Percentiles rank a stretch among this genome's conserved stretches.
These are phyloP conservation scores for Suzukiozyma palmioleophila DNA, from an alignment of 1,139 yeast genomes.

Conservation along the genomic window DNA sequence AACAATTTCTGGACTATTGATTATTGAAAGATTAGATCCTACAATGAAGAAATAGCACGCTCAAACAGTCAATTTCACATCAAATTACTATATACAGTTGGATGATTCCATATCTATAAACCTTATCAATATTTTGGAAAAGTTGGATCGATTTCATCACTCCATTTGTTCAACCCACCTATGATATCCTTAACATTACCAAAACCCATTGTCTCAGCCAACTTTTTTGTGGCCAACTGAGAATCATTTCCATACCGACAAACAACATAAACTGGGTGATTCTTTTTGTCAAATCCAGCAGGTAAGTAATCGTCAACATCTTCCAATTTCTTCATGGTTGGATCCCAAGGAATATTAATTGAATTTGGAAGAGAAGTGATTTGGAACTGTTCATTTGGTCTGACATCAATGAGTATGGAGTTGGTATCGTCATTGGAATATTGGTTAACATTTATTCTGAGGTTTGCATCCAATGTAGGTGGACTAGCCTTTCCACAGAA, in stretches of 20 bases:
- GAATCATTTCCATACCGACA: conserved; percentile 95
- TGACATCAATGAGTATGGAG: conserved; percentile 61
- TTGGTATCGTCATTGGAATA: conserved; percentile 18
- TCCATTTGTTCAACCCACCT: conserved; percentile 80
- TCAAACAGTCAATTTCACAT: not conserved
- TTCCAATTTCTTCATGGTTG: conserved; percentile 34
- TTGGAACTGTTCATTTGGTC: conserved; percentile 72
- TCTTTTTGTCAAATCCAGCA: conserved; percentile 14
- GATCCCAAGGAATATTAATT: conserved; percentile 59
- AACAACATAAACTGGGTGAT: conserved; percentile 40
- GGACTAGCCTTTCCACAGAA: conserved; percentile 66
- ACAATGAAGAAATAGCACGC: not conserved
- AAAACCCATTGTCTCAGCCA: conserved; percentile 48
- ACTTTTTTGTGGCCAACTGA: conserved; percentile 60
- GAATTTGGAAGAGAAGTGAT: conserved; percentile 62
- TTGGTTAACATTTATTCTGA: conserved; percentile 49
- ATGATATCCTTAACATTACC: conserved; percentile 57
- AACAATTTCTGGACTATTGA: conserved; percentile 59
- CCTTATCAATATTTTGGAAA: conserved; percentile 61
- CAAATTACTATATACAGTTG: conserved; percentile 3
- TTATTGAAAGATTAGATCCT: conserved; percentile 54
- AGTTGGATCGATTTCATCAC: conserved; percentile 50
- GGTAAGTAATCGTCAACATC: conserved; percentile 24
- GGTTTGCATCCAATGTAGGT: conserved; percentile 34
- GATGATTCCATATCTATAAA: not conserved